Evolutionary conservation across 2,329 filamentous ascomycete genomes (phyloP).

Genomic region (Cercospora sp.): DNA sequence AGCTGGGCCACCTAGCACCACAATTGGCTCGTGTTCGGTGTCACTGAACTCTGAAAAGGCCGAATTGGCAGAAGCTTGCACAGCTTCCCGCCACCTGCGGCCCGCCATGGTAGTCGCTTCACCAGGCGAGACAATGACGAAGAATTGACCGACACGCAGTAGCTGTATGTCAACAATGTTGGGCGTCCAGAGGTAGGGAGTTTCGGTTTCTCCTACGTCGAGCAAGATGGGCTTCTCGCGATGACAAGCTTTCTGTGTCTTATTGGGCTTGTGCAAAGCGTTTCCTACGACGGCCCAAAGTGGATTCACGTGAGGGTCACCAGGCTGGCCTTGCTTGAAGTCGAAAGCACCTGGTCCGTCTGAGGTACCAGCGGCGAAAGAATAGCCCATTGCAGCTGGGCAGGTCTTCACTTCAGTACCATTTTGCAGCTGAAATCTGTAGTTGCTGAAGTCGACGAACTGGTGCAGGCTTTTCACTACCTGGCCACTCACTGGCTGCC

Average conservation of each 20-base stretch:
- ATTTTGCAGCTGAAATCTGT: slow-evolving; percentile 71
- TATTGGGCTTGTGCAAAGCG: slow-evolving; percentile 67
- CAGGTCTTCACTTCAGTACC: slow-evolving; percentile 72
- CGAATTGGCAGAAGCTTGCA: slow-evolving; percentile 53
- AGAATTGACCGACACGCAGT: slow-evolving; percentile 77
- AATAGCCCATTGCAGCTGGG: slow-evolving; percentile 84
- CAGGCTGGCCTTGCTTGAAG: slow-evolving; percentile 83
- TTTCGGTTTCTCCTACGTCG: slow-evolving; percentile 77
- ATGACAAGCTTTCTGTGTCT: slow-evolving; percentile 74
- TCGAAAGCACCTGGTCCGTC: slow-evolving; percentile 91
- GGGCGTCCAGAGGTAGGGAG: slow-evolving; percentile 83
- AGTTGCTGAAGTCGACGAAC: slow-evolving; percentile 78
- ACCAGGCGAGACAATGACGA: slow-evolving; percentile 80
- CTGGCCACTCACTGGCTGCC: slow-evolving; percentile 59
- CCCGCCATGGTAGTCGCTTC: slow-evolving; percentile 94
- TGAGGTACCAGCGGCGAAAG: slow-evolving; percentile 88
- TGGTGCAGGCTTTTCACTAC: slow-evolving; percentile 80
- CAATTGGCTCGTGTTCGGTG: slow-evolving; percentile 60
- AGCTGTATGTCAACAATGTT: slow-evolving; percentile 89
- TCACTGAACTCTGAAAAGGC: slow-evolving; percentile 37
- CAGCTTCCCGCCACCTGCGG: slow-evolving; percentile 76
- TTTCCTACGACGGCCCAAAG: slow-evolving; percentile 77
- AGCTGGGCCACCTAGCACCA: slow-evolving; percentile 82
- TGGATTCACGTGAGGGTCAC: slow-evolving; percentile 70
- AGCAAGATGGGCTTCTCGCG: slow-evolving; percentile 79